These are phyloP conservation scores for Fusarium falciforme DNA, from an alignment of 2,329 filamentous ascomycete species.

Conservation along the genomic window DNA sequence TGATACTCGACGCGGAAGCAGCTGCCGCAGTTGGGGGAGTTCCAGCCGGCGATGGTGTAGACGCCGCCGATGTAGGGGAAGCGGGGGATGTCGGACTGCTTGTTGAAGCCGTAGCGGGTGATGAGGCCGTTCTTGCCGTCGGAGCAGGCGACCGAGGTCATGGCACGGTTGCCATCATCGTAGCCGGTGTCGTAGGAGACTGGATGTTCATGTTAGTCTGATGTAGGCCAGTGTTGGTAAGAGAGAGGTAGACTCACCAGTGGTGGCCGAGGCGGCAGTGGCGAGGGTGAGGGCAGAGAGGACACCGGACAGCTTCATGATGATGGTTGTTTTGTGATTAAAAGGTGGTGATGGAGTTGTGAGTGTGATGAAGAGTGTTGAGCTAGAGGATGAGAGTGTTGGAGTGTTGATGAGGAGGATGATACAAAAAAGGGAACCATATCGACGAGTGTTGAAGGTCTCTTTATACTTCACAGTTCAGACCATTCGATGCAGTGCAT, in stretches of 20 bases:
- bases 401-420: slow-evolving; percentile 22
- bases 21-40: slow-evolving; percentile 67
- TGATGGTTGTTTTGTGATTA: slow-evolving; percentile 41
- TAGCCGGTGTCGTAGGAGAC: slow-evolving; percentile 81
- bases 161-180: slow-evolving; percentile 67
- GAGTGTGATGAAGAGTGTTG: slow-evolving; percentile 11
- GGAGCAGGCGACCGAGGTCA: slow-evolving; percentile 72
- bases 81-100: slow-evolving; percentile 60
- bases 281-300: slow-evolving; percentile 53
- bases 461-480: slow-evolving; percentile 36
- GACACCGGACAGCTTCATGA: slow-evolving; percentile 58
- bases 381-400: slow-evolving; percentile 15
- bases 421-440: slow-evolving; percentile 13
- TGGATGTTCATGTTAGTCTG: slow-evolving; percentile 34
- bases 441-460: slow-evolving; percentile 18
- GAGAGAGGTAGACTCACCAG: slow-evolving; percentile 40
- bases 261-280: slow-evolving; percentile 51
- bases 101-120: slow-evolving; percentile 69
- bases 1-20: slow-evolving; percentile 68
- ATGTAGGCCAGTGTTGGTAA: neutral
- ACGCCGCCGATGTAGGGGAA: slow-evolving; percentile 69
- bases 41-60: slow-evolving; percentile 65
- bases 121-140: slow-evolving; percentile 76
- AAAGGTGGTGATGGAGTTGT: slow-evolving; percentile 13
- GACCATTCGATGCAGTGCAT: neutral